phyloP scores from a whole-genome alignment of 2,329 filamentous ascomycete species.

The Graphilbum ipis-grandicollis region DNA sequence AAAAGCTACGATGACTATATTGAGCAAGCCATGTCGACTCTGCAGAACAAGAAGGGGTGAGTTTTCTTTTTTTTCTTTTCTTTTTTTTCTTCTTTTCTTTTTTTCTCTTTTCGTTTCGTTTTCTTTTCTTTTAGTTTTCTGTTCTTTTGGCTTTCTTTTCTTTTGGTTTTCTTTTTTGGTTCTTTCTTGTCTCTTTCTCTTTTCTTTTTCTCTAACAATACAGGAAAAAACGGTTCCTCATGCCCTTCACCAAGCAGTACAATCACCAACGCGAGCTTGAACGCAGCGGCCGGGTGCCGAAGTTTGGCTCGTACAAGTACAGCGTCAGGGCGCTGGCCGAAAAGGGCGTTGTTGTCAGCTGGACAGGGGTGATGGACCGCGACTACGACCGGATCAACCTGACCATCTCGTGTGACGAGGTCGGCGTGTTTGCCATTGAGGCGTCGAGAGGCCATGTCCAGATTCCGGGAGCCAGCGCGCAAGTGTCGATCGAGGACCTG shows the following conservation, averaged over 20 bases:
- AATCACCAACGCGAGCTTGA: slow-evolving; percentile 95
- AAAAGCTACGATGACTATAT: slow-evolving; percentile 99
- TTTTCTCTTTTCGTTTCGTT: no score
- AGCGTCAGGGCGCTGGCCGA: slow-evolving; percentile 75
- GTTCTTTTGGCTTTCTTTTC: no score
- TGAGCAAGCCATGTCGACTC: slow-evolving; percentile 90
- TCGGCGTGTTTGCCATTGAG: slow-evolving; percentile 86
- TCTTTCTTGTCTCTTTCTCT: no score
- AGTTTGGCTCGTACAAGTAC: slow-evolving; percentile 97
- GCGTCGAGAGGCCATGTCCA: slow-evolving; percentile 85
- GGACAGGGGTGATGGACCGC: slow-evolving; percentile 64
- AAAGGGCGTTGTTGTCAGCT: slow-evolving; percentile 87
- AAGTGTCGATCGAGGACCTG: slow-evolving; percentile 80
- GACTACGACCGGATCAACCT: slow-evolving; percentile 89
- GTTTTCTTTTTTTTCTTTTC: slow-evolving; percentile 10
- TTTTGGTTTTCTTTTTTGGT: no score
- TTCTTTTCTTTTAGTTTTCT: no score
- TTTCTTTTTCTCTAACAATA: no score
- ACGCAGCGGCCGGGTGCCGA: slow-evolving; percentile 79
- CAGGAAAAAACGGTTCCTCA: slow-evolving; percentile 77
- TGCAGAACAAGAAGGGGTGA: slow-evolving; percentile 89
- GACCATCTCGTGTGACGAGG: slow-evolving; percentile 85
- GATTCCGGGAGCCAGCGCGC: slow-evolving; percentile 80
- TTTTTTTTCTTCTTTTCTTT: no score
- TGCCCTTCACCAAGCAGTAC: slow-evolving; percentile 97